phyloP scores from a whole-genome alignment of 805 yeast genomes.

The Monosporozyma unispora region DNA sequence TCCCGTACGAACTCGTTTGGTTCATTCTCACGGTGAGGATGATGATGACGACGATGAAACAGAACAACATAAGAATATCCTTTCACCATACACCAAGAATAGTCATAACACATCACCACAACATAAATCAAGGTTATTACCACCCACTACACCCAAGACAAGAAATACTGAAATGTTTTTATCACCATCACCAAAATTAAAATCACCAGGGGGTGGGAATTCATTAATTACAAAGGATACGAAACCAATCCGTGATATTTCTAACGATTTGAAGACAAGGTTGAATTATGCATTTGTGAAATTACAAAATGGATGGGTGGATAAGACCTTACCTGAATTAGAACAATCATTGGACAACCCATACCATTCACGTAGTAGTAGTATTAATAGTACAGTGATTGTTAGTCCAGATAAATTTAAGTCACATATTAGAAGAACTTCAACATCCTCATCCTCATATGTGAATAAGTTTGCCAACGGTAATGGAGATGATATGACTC shows the following conservation, averaged over 20 bases:
- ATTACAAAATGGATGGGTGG: conserved; percentile 30
- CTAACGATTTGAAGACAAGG: conserved; percentile 33
- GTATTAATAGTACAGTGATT: neutral
- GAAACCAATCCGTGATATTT: conserved; percentile 35
- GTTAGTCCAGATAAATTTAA: neutral
- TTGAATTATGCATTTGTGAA: conserved; percentile 36
- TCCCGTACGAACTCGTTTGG: conserved; percentile 12
- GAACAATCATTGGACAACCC: conserved; percentile 12
- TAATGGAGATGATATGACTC: conserved; percentile 9
- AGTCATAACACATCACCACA: neutral
- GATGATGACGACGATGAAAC: neutral
- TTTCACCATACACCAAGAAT: conserved; percentile 2
- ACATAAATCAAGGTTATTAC: conserved; percentile 9
- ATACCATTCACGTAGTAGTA: no score
- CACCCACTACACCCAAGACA: conserved; percentile 30
- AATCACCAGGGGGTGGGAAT: conserved; percentile 18
- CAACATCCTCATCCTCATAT: conserved; percentile 4
- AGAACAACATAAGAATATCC: neutral
- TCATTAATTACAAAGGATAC: conserved; percentile 1
- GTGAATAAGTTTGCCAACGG: conserved; percentile 10
- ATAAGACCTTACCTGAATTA: conserved; percentile 23
- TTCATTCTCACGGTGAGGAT: neutral
- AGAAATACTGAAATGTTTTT: conserved; percentile 24
- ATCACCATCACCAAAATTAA: conserved; percentile 29
- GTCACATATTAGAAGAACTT: neutral